phyloP scores from a whole-genome alignment of 2,329 filamentous ascomycete genomes.

The Trichothecium roseum region DNA sequence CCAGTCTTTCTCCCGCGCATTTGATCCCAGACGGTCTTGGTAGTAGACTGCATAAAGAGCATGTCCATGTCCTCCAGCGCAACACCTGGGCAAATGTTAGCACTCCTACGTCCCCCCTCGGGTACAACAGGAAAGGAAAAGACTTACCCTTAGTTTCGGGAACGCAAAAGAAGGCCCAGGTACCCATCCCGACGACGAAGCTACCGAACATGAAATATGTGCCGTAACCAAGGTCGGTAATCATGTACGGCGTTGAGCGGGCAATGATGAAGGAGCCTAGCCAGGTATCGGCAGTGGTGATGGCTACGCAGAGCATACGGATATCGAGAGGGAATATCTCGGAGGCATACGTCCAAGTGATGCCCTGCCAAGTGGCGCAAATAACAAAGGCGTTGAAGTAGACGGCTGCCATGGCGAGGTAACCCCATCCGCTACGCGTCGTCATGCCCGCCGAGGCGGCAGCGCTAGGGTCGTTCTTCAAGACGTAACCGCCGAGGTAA shows the following conservation, averaged over 20 bases:
- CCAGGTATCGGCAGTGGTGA: constrained; percentile 25
- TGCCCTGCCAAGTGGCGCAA: constrained; percentile 30
- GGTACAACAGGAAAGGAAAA: too few species aligned
- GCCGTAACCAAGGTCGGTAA: constrained; percentile 31
- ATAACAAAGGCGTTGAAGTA: constrained; percentile 32
- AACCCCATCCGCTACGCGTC: constrained; percentile 26
- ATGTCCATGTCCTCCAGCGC: constrained; percentile 37
- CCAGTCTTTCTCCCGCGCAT: constrained; percentile 3
- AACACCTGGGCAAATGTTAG: too few species aligned
- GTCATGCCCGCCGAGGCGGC: constrained; percentile 35
- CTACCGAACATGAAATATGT: constrained; percentile 43
- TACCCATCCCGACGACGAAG: constrained; percentile 30
- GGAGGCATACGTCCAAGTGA: constrained; percentile 32
- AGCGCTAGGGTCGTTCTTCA: constrained; percentile 18
- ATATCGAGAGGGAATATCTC: constrained; percentile 34
- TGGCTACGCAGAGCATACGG: constrained; percentile 22
- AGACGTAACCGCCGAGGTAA: constrained; percentile 28
- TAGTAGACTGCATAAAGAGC: constrained; percentile 18
- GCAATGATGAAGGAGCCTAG: constrained; percentile 29
- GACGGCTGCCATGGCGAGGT: constrained; percentile 31
- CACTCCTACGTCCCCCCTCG: too few species aligned
- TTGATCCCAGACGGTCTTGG: constrained; percentile 19
- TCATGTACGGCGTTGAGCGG: constrained; percentile 28
- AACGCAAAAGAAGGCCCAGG: constrained; percentile 38
- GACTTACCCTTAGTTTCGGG: constrained; percentile 42